Percentiles rank a stretch among this genome's conserved stretches.
Conservation (phyloP, 169 alveolate species). For the Plasmodium cynomolgi region DNA sequence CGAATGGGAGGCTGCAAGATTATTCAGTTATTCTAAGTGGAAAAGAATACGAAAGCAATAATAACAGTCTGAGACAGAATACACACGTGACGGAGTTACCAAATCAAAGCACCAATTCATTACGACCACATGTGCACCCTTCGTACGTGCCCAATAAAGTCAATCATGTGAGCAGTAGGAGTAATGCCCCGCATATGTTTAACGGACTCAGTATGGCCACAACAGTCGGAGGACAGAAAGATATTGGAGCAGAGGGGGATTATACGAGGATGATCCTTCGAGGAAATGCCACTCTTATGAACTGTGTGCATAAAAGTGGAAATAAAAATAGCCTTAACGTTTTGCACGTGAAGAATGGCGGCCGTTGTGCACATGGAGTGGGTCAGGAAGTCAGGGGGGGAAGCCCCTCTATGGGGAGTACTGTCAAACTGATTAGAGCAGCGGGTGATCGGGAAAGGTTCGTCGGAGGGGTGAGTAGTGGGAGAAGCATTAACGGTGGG, state of each 20-base stretch:
- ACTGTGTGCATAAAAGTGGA: neutral
- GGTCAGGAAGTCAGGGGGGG: neutral
- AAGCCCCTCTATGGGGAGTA: neutral
- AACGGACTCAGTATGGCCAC: neutral
- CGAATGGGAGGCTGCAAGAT: neutral
- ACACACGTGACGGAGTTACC: neutral
- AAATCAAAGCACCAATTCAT: neutral
- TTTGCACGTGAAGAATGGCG: neutral
- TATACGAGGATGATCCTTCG: neutral
- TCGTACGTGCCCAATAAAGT: neutral
- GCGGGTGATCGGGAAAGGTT: neutral
- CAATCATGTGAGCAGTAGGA: neutral
- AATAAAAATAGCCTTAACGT: neutral
- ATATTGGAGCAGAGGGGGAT: neutral
- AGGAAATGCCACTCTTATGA: neutral
- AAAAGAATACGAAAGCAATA: neutral
- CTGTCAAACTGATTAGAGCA: neutral
- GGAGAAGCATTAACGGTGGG: neutral
- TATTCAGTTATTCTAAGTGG: neutral
- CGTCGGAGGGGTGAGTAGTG: neutral
- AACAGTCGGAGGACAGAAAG: neutral
- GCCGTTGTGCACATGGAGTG: neutral
- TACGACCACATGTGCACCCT: neutral
- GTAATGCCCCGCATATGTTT: neutral
- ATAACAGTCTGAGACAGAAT: neutral